Evolutionary conservation across 2,329 filamentous ascomycete species (phyloP).

Genomic region (Hortaea werneckii): DNA sequence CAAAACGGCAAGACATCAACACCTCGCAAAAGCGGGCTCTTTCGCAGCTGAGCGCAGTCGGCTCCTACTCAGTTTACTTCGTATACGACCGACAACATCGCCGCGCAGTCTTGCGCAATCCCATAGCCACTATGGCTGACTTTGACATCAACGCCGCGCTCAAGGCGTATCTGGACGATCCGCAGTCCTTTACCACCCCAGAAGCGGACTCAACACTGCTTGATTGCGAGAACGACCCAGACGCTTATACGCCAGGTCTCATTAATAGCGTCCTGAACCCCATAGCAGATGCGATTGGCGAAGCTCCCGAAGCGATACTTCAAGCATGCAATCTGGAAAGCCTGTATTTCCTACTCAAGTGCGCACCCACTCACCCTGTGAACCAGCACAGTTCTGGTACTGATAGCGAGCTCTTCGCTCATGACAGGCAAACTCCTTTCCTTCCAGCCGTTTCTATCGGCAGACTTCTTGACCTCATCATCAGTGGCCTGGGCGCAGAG

Average conservation of each 20-base stretch:
- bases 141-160: conserved; percentile 97
- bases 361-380: conserved; percentile 49
- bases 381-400: conserved; percentile 30
- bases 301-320: conserved; percentile 80
- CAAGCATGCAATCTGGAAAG: conserved; percentile 78
- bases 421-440: conserved; percentile 66
- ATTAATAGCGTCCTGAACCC: conserved; percentile 82
- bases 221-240: conserved; percentile 87
- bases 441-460: conserved; percentile 75
- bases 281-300: conserved; percentile 84
- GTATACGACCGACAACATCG: neutral
- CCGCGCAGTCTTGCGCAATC: conserved; percentile 5
- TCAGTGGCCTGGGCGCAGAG: conserved; percentile 63
- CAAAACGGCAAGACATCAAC: neutral
- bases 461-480: conserved; percentile 82
- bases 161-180: conserved; percentile 94
- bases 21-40: neutral
- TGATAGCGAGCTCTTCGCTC: conserved; percentile 53
- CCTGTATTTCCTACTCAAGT: conserved; percentile 94
- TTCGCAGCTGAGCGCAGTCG: neutral
- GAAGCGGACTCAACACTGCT: conserved; percentile 75
- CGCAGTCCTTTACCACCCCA: conserved; percentile 67
- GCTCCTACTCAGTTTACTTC: too few species aligned
- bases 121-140: conserved; percentile 52
- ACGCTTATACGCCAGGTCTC: conserved; percentile 65